Conservation (phyloP, 2,329 filamentous ascomycete species). For the Fulvia fulva region DNA sequence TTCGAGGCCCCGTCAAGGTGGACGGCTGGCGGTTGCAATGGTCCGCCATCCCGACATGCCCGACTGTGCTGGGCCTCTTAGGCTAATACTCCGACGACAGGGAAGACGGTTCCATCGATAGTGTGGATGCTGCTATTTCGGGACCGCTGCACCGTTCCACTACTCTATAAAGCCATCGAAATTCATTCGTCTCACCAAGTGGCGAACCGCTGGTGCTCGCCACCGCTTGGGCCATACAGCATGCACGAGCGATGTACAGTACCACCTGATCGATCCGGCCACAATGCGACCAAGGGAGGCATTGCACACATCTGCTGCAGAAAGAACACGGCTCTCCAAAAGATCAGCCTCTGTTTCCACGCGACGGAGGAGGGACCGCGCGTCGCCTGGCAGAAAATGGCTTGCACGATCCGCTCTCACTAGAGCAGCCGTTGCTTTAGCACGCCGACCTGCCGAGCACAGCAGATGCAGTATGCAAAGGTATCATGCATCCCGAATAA, state of each 20-base stretch:
- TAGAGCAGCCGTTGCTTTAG: neutral
- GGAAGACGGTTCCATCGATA: neutral
- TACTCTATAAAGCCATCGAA: neutral
- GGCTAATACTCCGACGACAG: neutral
- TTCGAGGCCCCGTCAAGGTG: neutral
- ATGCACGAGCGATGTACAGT: neutral
- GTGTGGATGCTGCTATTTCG: neutral
- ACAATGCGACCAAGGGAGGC: neutral
- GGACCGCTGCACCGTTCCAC: neutral
- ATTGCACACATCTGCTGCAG: neutral
- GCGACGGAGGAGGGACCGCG: neutral
- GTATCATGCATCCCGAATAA: neutral
- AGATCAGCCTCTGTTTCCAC: neutral
- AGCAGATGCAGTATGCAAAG: neutral
- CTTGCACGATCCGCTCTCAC: neutral
- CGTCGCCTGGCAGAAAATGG: neutral
- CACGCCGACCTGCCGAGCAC: neutral
- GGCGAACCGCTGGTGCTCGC: neutral
- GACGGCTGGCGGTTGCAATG: neutral
- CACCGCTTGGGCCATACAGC: neutral
- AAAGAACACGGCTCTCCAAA: neutral
- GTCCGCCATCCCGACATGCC: neutral
- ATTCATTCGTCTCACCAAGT: neutral
- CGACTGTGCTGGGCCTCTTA: neutral
- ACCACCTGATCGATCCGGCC: neutral